These are phyloP conservation scores for Aspergillus pseudoglaucus DNA, from an alignment of 2,329 filamentous ascomycete species.

Conservation along the genomic window DNA sequence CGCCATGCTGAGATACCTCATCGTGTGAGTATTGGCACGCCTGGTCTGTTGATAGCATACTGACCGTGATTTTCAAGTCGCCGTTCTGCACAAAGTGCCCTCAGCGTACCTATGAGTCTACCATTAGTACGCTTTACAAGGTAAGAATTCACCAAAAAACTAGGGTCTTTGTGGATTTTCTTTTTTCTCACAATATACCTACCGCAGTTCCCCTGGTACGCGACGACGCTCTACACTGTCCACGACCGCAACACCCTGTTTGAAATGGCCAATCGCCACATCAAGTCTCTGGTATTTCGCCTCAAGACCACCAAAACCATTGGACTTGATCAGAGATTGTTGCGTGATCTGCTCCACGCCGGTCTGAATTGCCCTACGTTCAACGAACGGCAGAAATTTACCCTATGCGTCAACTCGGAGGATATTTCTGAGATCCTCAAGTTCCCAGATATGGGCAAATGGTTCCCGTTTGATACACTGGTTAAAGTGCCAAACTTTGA, in stretches of 20 bases:
- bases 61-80: conserved; percentile 30
- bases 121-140: conserved; percentile 48
- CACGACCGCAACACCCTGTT: conserved; percentile 43
- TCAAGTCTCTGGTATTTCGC: conserved; percentile 63
- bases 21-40: conserved; percentile 35
- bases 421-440: conserved; percentile 13
- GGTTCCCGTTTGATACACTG: conserved; percentile 37
- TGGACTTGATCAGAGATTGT: conserved; percentile 33
- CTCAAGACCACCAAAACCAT: conserved; percentile 41
- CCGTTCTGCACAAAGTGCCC: conserved; percentile 44
- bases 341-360: conserved; percentile 34
- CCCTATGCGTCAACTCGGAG: conserved; percentile 23
- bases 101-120: conserved; percentile 48
- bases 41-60: background rate
- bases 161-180: background rate
- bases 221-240: conserved; percentile 39
- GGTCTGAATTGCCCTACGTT: conserved; percentile 39
- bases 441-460: conserved; percentile 21
- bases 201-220: conserved; percentile 46
- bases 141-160: conserved; percentile 17
- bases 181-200: conserved; percentile 7
- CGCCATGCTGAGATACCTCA: conserved; percentile 45
- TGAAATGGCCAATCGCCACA: conserved; percentile 45
- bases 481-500: conserved; percentile 17
- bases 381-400: conserved; percentile 39